Conservation (phyloP, 495 filamentous ascomycete genomes). For the Gamarada debralockiae region DNA sequence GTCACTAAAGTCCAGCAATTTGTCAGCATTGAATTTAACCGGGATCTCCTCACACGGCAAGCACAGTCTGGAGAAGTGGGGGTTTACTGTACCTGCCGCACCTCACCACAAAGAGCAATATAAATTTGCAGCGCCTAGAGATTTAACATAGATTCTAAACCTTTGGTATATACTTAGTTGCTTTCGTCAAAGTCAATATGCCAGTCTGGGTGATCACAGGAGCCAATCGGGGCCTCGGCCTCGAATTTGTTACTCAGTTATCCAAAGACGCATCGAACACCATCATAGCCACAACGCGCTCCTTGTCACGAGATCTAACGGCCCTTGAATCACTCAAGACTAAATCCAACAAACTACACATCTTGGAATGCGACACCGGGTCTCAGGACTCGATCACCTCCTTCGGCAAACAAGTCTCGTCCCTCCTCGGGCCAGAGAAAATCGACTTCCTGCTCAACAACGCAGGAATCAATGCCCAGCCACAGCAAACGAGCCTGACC, state of each 20-base stretch:
- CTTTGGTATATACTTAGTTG: no score
- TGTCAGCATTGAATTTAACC: no score
- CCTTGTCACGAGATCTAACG: constrained; percentile 30
- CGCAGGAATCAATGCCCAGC: constrained; percentile 34
- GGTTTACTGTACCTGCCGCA: no score
- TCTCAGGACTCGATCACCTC: constrained; percentile 29
- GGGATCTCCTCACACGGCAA: no score
- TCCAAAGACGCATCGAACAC: constrained; percentile 38
- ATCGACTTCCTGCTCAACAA: constrained; percentile 43
- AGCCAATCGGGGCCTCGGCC: constrained; percentile 52
- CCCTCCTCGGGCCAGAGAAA: constrained; percentile 27
- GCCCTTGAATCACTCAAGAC: constrained; percentile 28
- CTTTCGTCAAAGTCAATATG: constrained; percentile 25
- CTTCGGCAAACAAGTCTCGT: constrained; percentile 23
- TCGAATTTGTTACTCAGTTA: constrained; percentile 52
- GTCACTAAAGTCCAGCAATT: no score
- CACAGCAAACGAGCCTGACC: constrained; percentile 30
- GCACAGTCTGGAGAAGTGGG: no score
- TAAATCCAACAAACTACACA: constrained; percentile 28
- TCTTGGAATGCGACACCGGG: constrained; percentile 40
- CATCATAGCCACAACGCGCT: constrained; percentile 44
- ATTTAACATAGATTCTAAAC: no score
- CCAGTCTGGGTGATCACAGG: constrained; percentile 52
- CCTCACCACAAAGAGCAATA: no score
- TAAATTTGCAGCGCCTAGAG: no score